These are phyloP conservation scores for Neonectria magnoliae DNA, from an alignment of 2,329 filamentous ascomycete genomes.

Conservation along the genomic window DNA sequence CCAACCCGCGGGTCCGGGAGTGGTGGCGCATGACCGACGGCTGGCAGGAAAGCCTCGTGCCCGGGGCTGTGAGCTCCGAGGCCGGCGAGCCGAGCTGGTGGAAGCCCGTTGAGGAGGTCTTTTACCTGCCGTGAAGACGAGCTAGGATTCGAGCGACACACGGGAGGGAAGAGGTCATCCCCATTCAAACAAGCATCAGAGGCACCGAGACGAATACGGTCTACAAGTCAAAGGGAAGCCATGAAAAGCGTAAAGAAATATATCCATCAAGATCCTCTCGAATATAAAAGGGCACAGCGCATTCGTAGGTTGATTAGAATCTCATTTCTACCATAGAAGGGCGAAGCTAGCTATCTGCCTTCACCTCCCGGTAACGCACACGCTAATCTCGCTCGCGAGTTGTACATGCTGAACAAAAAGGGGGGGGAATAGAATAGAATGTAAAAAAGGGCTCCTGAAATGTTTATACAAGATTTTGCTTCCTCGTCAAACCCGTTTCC, in stretches of 20 bases:
- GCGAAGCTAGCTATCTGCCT: constrained; percentile 30
- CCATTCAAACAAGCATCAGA: neutral
- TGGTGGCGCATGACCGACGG: constrained; percentile 86
- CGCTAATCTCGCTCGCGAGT: constrained; percentile 44
- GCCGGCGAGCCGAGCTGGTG: constrained; percentile 73
- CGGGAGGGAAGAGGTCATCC: neutral
- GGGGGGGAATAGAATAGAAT: constrained; percentile 35
- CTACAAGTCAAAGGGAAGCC: neutral
- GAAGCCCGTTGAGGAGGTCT: constrained; percentile 75
- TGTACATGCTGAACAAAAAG: constrained; percentile 41
- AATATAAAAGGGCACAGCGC: neutral
- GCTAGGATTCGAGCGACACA: neutral
- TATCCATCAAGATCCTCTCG: no score
- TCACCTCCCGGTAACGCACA: constrained; percentile 41
- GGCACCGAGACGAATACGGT: neutral
- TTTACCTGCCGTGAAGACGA: constrained; percentile 62
- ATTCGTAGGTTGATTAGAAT: constrained; percentile 9
- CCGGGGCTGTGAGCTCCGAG: constrained; percentile 67
- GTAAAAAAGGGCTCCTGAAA: constrained; percentile 27
- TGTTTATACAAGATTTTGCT: constrained; percentile 41
- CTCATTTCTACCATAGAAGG: constrained; percentile 29
- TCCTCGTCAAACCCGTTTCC: constrained; percentile 29
- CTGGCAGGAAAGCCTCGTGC: constrained; percentile 74
- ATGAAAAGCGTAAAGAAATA: no score
- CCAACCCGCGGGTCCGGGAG: constrained; percentile 76